Conservation (phyloP, 2,329 filamentous ascomycete species). For the Whalleya microplaca region DNA sequence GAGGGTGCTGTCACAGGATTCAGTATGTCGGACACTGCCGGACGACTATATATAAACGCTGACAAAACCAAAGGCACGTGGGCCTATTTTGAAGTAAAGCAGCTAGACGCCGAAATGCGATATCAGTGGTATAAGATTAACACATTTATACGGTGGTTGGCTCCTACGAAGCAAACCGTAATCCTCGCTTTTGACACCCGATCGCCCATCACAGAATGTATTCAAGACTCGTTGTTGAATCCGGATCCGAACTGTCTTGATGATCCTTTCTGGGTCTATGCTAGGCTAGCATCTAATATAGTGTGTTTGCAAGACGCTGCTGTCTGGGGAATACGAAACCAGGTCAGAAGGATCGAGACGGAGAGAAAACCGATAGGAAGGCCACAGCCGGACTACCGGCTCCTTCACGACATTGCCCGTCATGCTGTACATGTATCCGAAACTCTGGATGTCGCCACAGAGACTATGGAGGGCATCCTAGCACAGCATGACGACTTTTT, state of each 20-base stretch:
- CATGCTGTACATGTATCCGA: constrained; percentile 51
- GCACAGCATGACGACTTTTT: constrained; percentile 35
- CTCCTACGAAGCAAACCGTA: constrained; percentile 27
- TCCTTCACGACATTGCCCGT: constrained; percentile 46
- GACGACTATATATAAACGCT: neutral
- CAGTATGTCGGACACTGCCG: constrained; percentile 20
- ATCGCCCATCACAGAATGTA: constrained; percentile 1
- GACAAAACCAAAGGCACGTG: constrained; percentile 36
- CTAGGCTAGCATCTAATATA: constrained; percentile 36
- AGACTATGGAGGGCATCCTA: constrained; percentile 39
- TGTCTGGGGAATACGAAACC: constrained; percentile 45
- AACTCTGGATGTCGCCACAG: constrained; percentile 42
- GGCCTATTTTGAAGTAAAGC: constrained; percentile 39
- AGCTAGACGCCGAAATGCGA: constrained; percentile 14
- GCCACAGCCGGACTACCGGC: constrained; percentile 39
- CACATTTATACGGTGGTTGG: constrained; percentile 35
- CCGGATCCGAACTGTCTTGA: constrained; percentile 9
- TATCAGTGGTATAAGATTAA: constrained; percentile 44
- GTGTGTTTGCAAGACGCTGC: constrained; percentile 38
- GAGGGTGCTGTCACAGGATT: constrained; percentile 16
- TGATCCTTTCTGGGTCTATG: constrained; percentile 45
- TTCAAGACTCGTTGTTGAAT: constrained; percentile 6
- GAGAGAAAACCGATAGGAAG: constrained; percentile 11
- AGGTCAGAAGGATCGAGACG: constrained; percentile 41
- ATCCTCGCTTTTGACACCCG: constrained; percentile 39